A percentile compares a stretch with the other conserved stretches of the same genome.
phyloP scores from a whole-genome alignment of 345 rosid species.

The Excoecaria agallocha region DNA sequence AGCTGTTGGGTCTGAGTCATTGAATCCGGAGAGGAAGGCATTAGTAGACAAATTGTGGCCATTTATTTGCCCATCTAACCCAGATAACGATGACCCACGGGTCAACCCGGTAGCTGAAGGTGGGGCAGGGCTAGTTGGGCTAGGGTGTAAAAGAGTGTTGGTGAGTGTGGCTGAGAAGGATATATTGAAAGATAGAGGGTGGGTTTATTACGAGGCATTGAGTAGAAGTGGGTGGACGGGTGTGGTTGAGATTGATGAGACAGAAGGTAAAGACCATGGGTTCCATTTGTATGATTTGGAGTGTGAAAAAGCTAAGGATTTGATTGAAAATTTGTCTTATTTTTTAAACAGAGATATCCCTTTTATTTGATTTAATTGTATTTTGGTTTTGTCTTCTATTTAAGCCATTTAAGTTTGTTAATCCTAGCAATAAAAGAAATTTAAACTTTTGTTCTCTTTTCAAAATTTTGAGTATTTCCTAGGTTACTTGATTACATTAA shows the following conservation, averaged over 20 bases:
- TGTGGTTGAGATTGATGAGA: constrained; percentile 25
- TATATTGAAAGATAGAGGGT: constrained; percentile 22
- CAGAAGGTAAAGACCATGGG: constrained; percentile 13
- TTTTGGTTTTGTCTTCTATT: no score
- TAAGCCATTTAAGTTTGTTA: no score
- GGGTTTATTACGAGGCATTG: constrained; percentile 21
- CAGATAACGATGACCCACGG: constrained; percentile 34
- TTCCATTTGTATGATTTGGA: constrained; percentile 24
- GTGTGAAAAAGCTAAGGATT: constrained; percentile 31
- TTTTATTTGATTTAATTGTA: no score
- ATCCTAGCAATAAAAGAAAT: no score
- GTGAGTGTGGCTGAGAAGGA: constrained; percentile 24
- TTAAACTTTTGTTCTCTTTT: no score
- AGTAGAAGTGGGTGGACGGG: constrained; percentile 29
- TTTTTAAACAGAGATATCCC: constrained; percentile 39
- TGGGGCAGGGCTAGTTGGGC: constrained; percentile 3
- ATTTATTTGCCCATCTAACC: constrained; percentile 39
- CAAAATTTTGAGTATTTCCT: no score
- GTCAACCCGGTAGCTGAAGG: constrained; percentile 15
- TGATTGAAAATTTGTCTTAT: constrained; percentile 36
- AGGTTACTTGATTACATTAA: no score
- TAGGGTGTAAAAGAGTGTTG: constrained; percentile 22
- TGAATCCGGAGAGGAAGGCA: constrained; percentile 30
- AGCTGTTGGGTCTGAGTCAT: not conserved
- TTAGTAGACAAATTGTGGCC: constrained; percentile 49